phyloP scores from a whole-genome alignment of 768 basidiomycete genomes.

The Tricholoma furcatifolium region DNA sequence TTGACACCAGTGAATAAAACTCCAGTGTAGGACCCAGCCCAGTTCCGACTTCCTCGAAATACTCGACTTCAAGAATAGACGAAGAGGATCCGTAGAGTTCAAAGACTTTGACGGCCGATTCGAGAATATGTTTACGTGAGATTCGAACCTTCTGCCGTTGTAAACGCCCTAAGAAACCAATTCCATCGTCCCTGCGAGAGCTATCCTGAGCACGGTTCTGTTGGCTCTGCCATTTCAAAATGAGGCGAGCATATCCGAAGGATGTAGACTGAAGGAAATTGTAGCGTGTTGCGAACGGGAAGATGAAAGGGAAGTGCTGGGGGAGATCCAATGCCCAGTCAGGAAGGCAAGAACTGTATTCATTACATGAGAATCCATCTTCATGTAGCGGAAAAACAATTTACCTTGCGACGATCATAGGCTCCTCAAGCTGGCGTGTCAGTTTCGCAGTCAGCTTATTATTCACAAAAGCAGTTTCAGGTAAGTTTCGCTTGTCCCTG shows the following conservation, averaged over 20 bases:
- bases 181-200: slow-evolving; percentile 84
- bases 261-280: slow-evolving; percentile 97
- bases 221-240: slow-evolving; percentile 93
- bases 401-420: slow-evolving; percentile 98
- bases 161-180: slow-evolving; percentile 88
- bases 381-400: slow-evolving; percentile 15
- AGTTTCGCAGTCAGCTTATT: slow-evolving; percentile 98
- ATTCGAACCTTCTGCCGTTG: slow-evolving; percentile 97
- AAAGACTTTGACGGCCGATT: slow-evolving; percentile 95
- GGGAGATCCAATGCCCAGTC: slow-evolving; percentile 97
- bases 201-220: slow-evolving; percentile 76
- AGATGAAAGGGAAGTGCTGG: slow-evolving; percentile 96
- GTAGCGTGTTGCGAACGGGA: slow-evolving; percentile 97
- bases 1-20: slow-evolving; percentile 96
- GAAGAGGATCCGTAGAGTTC: slow-evolving; percentile 95
- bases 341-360: slow-evolving; percentile 82
- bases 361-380: slow-evolving; percentile 7
- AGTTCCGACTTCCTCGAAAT: slow-evolving; percentile 98
- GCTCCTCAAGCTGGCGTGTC: slow-evolving; percentile 95
- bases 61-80: slow-evolving; percentile 95
- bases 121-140: slow-evolving; percentile 90
- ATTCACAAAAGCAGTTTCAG: slow-evolving; percentile 90
- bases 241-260: slow-evolving; percentile 94
- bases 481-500: slow-evolving; percentile 55
- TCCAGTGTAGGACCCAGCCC: slow-evolving; percentile 97